Conservation (phyloP, 2,329 filamentous ascomycete species). For the Colletotrichum chrysophilum region DNA sequence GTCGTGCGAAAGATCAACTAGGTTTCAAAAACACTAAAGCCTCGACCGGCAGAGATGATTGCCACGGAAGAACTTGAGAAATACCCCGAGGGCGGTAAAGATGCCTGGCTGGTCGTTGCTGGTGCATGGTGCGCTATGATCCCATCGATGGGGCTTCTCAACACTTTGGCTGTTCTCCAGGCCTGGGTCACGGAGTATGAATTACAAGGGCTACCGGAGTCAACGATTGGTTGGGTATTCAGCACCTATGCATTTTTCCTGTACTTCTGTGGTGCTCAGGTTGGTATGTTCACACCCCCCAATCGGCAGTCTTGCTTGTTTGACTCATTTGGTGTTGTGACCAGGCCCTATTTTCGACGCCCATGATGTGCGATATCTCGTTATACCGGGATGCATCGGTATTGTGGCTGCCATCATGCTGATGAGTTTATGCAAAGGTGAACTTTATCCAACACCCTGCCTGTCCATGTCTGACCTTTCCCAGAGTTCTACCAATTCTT, state of each 20-base stretch:
- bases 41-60: neutral
- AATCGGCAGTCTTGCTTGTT: neutral
- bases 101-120: conserved; percentile 74
- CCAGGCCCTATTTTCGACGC: conserved; percentile 71
- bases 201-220: conserved; percentile 60
- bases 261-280: conserved; percentile 74
- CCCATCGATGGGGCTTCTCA: conserved; percentile 70
- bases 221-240: conserved; percentile 75
- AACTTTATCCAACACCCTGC: neutral
- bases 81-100: conserved; percentile 73
- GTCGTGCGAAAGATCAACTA: neutral
- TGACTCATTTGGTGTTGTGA: neutral
- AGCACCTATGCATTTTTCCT: conserved; percentile 72
- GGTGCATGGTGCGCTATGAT: conserved; percentile 72
- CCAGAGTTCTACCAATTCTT: conserved; percentile 73
- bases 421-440: conserved; percentile 61
- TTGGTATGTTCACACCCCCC: conserved; percentile 41
- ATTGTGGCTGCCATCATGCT: conserved; percentile 61
- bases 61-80: neutral
- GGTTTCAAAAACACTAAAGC: neutral
- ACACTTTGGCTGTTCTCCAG: conserved; percentile 70
- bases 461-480: neutral
- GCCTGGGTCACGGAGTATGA: conserved; percentile 70
- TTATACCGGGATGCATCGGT: conserved; percentile 62
- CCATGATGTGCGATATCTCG: conserved; percentile 64